Conservation (phyloP, 2,329 filamentous ascomycete genomes). For the Mollisia scopiformis region DNA sequence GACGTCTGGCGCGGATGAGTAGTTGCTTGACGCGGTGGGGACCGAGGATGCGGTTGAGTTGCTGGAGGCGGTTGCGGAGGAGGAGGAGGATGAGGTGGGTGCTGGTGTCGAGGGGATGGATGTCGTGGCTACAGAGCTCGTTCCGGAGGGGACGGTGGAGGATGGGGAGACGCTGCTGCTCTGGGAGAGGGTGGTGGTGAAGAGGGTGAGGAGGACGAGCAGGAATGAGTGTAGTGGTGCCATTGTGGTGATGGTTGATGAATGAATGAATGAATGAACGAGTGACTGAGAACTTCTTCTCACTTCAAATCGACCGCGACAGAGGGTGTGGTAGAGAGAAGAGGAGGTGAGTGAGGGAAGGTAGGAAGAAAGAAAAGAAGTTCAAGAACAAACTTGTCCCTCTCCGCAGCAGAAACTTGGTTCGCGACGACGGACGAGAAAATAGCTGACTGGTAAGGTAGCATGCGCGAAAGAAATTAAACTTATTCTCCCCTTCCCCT, state of each 20-base stretch:
- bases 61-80: background rate
- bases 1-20: constrained; percentile 54
- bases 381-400: background rate
- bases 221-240: background rate
- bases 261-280: background rate
- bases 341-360: background rate
- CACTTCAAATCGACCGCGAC: background rate
- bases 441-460: too few relatives aligned
- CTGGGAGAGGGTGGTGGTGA: background rate
- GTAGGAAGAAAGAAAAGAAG: background rate
- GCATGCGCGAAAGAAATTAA: too few relatives aligned
- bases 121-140: background rate
- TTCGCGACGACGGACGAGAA: too few relatives aligned
- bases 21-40: constrained; percentile 8
- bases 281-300: background rate
- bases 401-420: too few relatives aligned
- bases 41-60: constrained; percentile 3
- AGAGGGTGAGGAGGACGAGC: background rate
- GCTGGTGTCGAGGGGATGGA: background rate
- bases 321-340: background rate
- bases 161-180: background rate
- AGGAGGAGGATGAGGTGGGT: background rate
- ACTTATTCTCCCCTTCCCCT: background rate
- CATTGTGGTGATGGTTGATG: background rate
- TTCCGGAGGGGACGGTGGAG: background rate